phyloP scores from a whole-genome alignment of 2,329 filamentous ascomycete genomes.

The Calycina herbarum region DNA sequence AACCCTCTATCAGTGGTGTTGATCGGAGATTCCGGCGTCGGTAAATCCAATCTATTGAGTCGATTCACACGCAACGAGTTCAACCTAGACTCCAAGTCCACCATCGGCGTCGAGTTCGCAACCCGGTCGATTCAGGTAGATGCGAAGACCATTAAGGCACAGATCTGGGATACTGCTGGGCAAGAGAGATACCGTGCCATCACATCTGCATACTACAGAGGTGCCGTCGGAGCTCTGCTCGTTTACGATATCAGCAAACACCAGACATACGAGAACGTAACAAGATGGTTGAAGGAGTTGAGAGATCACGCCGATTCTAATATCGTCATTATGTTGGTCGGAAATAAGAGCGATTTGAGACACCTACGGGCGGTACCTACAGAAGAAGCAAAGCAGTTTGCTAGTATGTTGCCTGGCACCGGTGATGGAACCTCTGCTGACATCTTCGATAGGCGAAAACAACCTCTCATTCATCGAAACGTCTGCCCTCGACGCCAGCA shows the following conservation, averaged over 20 bases:
- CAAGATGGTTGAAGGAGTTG: constrained; percentile 97
- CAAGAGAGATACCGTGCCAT: constrained; percentile 99
- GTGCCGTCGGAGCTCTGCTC: constrained; percentile 92
- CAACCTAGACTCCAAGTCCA: constrained; percentile 99
- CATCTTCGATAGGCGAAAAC: constrained; percentile 74
- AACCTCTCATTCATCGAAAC: constrained; percentile 99
- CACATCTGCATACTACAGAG: constrained; percentile 98
- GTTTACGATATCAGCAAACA: constrained; percentile 99
- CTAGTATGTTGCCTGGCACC: constrained; percentile 59
- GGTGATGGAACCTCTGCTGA: constrained; percentile 33
- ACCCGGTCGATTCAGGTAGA: constrained; percentile 98
- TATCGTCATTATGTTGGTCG: constrained; percentile 99
- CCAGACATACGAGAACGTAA: constrained; percentile 98
- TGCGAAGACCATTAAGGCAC: constrained; percentile 99
- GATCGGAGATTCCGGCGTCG: constrained; percentile 98
- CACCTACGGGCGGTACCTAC: constrained; percentile 96
- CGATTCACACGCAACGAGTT: constrained; percentile 99
- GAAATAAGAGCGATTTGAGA: constrained; percentile 99
- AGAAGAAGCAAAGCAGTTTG: constrained; percentile 97
- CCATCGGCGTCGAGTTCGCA: constrained; percentile 98
- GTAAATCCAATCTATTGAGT: constrained; percentile 99
- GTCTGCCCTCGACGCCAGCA: constrained; percentile 96
- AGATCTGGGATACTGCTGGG: constrained; percentile 99
- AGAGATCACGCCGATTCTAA: constrained; percentile 97
- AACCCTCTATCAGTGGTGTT: constrained; percentile 71